phyloP scores from a whole-genome alignment of 208 protist species.

The Sergeia podlipaevii region DNA sequence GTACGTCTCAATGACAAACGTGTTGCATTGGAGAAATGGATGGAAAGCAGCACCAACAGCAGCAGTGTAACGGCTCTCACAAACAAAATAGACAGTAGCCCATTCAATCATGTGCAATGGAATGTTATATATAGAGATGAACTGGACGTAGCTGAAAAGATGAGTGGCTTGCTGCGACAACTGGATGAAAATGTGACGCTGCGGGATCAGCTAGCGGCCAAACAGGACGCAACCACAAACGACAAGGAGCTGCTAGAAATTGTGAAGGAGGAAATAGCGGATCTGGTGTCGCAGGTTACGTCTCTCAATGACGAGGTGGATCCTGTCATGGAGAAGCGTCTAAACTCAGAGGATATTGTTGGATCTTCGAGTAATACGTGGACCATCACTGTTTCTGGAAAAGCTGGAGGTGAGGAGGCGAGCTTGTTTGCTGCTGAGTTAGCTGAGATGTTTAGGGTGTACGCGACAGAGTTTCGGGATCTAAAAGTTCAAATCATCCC shows the following conservation, averaged over 20 bases:
- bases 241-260: conserved; percentile 74
- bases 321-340: conserved; percentile 55
- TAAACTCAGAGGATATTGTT: conserved; percentile 66
- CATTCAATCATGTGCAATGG: conserved; percentile 68
- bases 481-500: conserved; percentile 30
- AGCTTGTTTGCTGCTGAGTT: conserved; percentile 83
- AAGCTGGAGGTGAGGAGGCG: conserved; percentile 86
- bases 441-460: conserved; percentile 66
- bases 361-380: conserved; percentile 66
- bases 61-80: too few relatives aligned
- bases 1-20: conserved; percentile 67
- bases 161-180: conserved; percentile 32
- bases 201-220: conserved; percentile 24
- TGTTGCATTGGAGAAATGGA: conserved; percentile 34
- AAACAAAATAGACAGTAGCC: conserved; percentile 48
- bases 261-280: conserved; percentile 62
- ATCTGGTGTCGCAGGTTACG: conserved; percentile 34
- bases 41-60: conserved; percentile 20
- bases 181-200: conserved; percentile 67
- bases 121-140: conserved; percentile 78
- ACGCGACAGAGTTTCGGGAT: conserved; percentile 42
- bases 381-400: conserved; percentile 63
- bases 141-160: conserved; percentile 51
- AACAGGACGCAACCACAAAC: conserved; percentile 13
- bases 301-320: conserved; percentile 50